These are phyloP conservation scores for Sophora flavescens DNA, from an alignment of 306 rosid genomes.

Conservation along the genomic window DNA sequence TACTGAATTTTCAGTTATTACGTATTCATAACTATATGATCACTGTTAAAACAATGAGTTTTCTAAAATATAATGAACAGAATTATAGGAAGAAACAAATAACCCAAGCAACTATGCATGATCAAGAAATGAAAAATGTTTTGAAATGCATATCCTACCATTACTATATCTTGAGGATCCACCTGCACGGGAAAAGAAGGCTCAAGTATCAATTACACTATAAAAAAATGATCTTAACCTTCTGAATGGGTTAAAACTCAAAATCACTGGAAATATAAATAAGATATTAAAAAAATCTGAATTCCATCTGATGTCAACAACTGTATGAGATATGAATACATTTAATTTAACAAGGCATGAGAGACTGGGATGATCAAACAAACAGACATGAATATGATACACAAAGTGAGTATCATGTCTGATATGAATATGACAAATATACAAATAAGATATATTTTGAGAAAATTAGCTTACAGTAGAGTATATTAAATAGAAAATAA, in stretches of 20 bases:
- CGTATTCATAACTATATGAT: neutral
- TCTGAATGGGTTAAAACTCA: conserved; percentile 36
- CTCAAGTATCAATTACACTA: conserved; percentile 41
- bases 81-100: conserved; percentile 37
- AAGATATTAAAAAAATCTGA: conserved; percentile 9
- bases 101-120: conserved; percentile 26
- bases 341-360: neutral
- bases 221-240: conserved; percentile 18
- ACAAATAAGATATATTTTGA: neutral
- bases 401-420: neutral
- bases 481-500: neutral
- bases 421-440: neutral
- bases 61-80: conserved; percentile 18
- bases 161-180: conserved; percentile 99
- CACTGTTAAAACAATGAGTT: conserved; percentile 17
- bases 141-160: conserved; percentile 65
- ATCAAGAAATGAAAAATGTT: conserved; percentile 33
- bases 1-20: conserved; percentile 16
- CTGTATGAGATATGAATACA: neutral
- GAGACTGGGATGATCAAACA: conserved; percentile 3
- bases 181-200: conserved; percentile 66
- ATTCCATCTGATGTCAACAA: conserved; percentile 14
- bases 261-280: neutral
- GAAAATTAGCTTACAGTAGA: conserved; percentile 2
- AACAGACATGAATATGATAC: neutral